phyloP scores from a whole-genome alignment of 2,329 filamentous ascomycete species.

The Fusarium sp. region DNA sequence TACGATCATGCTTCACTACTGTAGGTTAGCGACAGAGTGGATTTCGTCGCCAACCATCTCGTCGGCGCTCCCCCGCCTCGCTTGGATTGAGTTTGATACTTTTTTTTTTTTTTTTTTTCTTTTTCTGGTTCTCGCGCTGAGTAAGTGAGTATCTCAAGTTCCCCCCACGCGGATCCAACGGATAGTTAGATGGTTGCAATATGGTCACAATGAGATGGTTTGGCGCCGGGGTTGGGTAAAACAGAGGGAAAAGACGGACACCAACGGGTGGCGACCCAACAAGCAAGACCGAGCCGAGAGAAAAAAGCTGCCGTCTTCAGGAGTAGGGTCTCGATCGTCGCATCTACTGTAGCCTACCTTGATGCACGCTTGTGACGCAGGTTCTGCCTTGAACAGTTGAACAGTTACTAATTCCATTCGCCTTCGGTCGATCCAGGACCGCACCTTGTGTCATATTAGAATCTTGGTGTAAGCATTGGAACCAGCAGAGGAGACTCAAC shows the following conservation, averaged over 20 bases:
- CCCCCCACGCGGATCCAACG: conserved; percentile 24
- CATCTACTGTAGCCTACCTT: conserved; percentile 4
- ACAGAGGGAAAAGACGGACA: conserved; percentile 3
- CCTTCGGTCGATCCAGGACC: conserved; percentile 9
- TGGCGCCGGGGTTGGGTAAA: not conserved
- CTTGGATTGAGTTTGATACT: conserved; percentile 21
- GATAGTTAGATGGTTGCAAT: not conserved
- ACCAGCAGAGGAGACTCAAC: not conserved
- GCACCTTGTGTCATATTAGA: conserved; percentile 10
- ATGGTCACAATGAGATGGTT: conserved; percentile 26
- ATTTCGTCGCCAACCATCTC: conserved; percentile 27
- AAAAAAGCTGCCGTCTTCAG: conserved; percentile 1
- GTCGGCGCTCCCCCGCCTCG: conserved; percentile 9
- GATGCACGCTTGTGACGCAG: conserved; percentile 38
- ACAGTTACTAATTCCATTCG: conserved; percentile 13
- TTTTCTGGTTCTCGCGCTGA: not conserved
- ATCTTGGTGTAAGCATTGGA: conserved; percentile 6
- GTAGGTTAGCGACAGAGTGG: conserved; percentile 18
- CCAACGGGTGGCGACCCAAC: conserved; percentile 26
- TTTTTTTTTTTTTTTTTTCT: conserved; percentile 2
- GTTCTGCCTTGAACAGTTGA: conserved; percentile 23
- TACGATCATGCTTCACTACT: conserved; percentile 24
- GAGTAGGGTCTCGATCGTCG: conserved; percentile 37
- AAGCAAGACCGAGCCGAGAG: conserved; percentile 8
- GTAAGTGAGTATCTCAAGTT: not conserved